A percentile compares a stretch with the other conserved stretches of the same genome.
Evolutionary conservation across 345 rosid species (phyloP).

Genomic region (Dipteronia dyeriana): DNA sequence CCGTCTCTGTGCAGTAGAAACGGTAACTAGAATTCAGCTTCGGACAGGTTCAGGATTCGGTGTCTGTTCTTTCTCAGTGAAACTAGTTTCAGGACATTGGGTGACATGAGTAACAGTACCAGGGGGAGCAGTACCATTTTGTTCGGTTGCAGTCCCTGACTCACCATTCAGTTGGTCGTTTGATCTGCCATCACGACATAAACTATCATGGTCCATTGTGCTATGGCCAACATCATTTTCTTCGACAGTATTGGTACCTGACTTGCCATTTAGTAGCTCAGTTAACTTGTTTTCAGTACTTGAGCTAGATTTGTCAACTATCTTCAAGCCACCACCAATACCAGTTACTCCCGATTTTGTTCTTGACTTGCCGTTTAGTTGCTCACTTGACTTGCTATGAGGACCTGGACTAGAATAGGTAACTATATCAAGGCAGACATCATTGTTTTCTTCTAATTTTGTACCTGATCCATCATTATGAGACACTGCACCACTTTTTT

Average conservation of each 20-base stretch:
- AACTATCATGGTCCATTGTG: constrained; percentile 2
- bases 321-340: constrained; percentile 15
- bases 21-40: constrained; percentile 41
- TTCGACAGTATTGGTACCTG: constrained; percentile 25
- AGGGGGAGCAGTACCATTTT: constrained; percentile 24
- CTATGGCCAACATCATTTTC: constrained; percentile 23
- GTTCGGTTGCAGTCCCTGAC: constrained; percentile 32
- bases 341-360: constrained; percentile 31
- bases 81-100: constrained; percentile 21
- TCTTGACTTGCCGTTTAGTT: constrained; percentile 30
- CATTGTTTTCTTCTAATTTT: constrained; percentile 40
- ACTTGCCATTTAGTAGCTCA: constrained; percentile 29
- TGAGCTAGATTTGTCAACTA: constrained; percentile 3
- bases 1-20: constrained; percentile 10
- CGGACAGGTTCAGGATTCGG: constrained; percentile 55
- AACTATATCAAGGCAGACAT: constrained; percentile 26
- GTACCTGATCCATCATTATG: constrained; percentile 34
- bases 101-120: constrained; percentile 13
- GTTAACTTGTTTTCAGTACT: constrained; percentile 26
- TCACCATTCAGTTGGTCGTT: constrained; percentile 17
- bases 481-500: constrained; percentile 23
- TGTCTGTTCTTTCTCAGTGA: constrained; percentile 38
- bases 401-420: constrained; percentile 29
- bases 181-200: constrained; percentile 15
- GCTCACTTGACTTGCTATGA: constrained; percentile 36